Evolutionary conservation across 2,329 filamentous ascomycete species (phyloP).

Genomic region (Scedosporium dehoogii): DNA sequence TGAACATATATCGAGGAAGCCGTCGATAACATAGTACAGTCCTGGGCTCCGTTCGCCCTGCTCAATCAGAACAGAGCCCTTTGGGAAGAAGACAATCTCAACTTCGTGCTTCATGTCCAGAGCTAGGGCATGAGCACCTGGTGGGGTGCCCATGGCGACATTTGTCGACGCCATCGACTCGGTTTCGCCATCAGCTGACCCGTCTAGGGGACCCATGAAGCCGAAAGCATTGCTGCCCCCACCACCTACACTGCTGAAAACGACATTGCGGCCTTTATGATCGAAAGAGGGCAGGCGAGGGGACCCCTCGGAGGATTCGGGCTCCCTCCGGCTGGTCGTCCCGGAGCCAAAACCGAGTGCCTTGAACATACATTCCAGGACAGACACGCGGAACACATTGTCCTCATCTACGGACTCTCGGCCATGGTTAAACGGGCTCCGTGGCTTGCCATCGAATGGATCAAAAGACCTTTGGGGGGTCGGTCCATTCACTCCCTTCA

Average conservation of each 20-base stretch:
- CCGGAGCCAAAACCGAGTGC: conserved; percentile 72
- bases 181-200: conserved; percentile 67
- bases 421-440: conserved; percentile 48
- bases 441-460: conserved; percentile 42
- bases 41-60: conserved; percentile 96
- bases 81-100: conserved; percentile 94
- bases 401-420: conserved; percentile 85
- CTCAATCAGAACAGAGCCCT: conserved; percentile 88
- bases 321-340: conserved; percentile 54
- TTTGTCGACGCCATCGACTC: conserved; percentile 74
- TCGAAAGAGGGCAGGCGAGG: conserved; percentile 80
- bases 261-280: conserved; percentile 65
- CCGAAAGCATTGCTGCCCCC: conserved; percentile 66
- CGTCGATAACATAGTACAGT: conserved; percentile 94
- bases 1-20: conserved; percentile 91
- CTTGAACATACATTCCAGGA: conserved; percentile 93
- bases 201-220: conserved; percentile 77
- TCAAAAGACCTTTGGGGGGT: conserved; percentile 37
- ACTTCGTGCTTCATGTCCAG: conserved; percentile 85
- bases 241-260: conserved; percentile 37
- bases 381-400: conserved; percentile 75
- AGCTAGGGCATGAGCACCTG: conserved; percentile 55
- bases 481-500: conserved; percentile 23
- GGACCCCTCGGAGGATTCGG: conserved; percentile 73
- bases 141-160: conserved; percentile 47